Evolutionary conservation across 495 filamentous ascomycete species (phyloP).

Genomic region (Endocarpon pusillum): DNA sequence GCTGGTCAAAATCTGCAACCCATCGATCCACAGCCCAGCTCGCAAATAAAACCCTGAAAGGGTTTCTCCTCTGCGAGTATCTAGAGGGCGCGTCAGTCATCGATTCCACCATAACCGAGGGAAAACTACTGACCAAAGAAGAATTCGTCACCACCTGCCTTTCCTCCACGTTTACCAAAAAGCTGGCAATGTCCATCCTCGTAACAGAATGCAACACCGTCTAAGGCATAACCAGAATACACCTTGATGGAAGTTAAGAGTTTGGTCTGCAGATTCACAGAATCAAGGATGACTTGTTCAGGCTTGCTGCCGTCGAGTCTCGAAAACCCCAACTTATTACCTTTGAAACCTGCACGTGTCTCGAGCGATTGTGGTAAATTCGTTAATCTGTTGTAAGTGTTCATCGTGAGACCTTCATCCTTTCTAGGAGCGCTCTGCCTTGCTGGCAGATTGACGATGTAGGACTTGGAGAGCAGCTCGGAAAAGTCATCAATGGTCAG

Average conservation of each 20-base stretch:
- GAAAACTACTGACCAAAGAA: constrained; percentile 58
- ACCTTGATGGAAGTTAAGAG: constrained; percentile 58
- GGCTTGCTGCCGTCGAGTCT: constrained; percentile 53
- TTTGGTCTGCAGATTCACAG: constrained; percentile 47
- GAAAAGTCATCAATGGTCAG: constrained; percentile 58
- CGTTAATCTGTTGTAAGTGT: not conserved
- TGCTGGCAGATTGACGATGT: constrained; percentile 57
- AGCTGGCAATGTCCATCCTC: constrained; percentile 76
- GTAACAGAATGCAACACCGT: constrained; percentile 85
- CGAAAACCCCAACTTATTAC: constrained; percentile 59
- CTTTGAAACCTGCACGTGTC: constrained; percentile 44
- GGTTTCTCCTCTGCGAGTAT: constrained; percentile 71
- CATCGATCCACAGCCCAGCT: constrained; percentile 75
- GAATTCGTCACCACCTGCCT: constrained; percentile 58
- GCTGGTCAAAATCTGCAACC: constrained; percentile 79
- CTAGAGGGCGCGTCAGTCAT: constrained; percentile 21
- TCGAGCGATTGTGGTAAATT: too few relatives aligned
- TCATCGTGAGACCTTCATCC: constrained; percentile 9
- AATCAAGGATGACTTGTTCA: constrained; percentile 59
- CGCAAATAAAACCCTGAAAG: constrained; percentile 76
- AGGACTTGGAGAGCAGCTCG: constrained; percentile 47
- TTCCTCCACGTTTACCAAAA: constrained; percentile 72
- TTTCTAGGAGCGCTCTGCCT: too few relatives aligned
- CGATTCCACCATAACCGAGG: constrained; percentile 7
- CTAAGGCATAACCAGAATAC: constrained; percentile 61